These are phyloP conservation scores for Plantago lanceolata DNA, from an alignment of 305 asterid species.

Conservation along the genomic window DNA sequence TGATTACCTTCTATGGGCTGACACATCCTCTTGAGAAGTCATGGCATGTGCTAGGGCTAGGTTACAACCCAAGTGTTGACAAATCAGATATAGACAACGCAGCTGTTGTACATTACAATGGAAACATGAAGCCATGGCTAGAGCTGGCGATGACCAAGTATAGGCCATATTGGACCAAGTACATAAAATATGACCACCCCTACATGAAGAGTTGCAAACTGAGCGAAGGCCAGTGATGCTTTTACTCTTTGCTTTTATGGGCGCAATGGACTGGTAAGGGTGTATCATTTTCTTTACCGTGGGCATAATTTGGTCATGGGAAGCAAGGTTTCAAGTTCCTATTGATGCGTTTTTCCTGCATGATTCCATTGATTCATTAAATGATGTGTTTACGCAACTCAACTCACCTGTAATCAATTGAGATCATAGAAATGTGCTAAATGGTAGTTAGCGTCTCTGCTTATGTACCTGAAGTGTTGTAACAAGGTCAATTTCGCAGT, in stretches of 20 bases:
- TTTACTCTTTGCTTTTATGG: slow-evolving; percentile 19
- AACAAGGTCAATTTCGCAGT: not conserved
- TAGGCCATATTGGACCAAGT: slow-evolving; percentile 83
- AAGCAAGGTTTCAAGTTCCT: slow-evolving; percentile 22
- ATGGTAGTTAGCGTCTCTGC: slow-evolving; percentile 19
- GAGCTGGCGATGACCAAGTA: slow-evolving; percentile 95
- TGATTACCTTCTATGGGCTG: slow-evolving; percentile 90
- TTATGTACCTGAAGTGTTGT: not conserved
- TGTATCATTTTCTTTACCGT: slow-evolving; percentile 11
- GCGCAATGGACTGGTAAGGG: slow-evolving; percentile 23
- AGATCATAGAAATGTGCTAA: slow-evolving; percentile 24
- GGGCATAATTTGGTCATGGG: slow-evolving; percentile 21
- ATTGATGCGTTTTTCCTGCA: slow-evolving; percentile 26
- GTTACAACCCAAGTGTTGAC: slow-evolving; percentile 90
- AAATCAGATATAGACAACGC: slow-evolving; percentile 78
- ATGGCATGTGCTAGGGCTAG: slow-evolving; percentile 97
- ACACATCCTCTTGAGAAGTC: slow-evolving; percentile 91
- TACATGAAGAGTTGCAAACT: slow-evolving; percentile 71
- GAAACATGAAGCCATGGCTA: slow-evolving; percentile 99
- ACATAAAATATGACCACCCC: slow-evolving; percentile 80
- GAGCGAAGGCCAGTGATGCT: slow-evolving; percentile 43
- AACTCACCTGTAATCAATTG: slow-evolving; percentile 19
- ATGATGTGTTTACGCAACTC: slow-evolving; percentile 21
- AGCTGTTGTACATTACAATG: slow-evolving; percentile 90
- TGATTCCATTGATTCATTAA: slow-evolving; percentile 37